Evolutionary conservation across 2,329 filamentous ascomycete species (phyloP), one percentile per base, ranked within the genome.

Genomic region (Xylariaceae sp.): DNA sequence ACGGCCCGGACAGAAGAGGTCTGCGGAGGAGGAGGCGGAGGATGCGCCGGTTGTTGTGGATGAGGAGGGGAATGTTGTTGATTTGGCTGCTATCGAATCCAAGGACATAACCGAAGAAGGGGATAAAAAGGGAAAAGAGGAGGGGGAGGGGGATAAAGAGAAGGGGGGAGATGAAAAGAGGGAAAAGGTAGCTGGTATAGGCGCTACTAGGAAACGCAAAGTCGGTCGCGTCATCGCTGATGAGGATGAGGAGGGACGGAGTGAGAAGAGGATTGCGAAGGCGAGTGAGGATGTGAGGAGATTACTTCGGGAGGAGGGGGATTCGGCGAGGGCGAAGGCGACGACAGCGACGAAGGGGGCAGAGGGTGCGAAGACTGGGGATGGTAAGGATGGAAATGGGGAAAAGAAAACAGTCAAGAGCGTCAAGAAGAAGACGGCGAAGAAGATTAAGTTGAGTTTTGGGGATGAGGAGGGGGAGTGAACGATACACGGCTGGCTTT

Each of bases 11-110:
- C 60, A 65, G 75, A 82, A 77, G 74, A 80, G 79, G 41, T 83
- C 82, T 13, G 83, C 77, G 60, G 85, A 87, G 65, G 86, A 87
- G 47, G 85, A 91, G 61, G 88, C 88, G 10, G 89, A 93, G 66
- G 89, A 93, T 71, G 87, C 80, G 53, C 90, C 90, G 0, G 80
- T 90, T 0, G 85, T 90, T 55, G 84, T 94, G 3, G 83, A 93
- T 65, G 89, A 91, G 70, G 79, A 82, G 3, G 88, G 85, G 53
- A 88, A 90, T 57, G 80, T 87, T 35, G 81, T 87, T 35, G 51
- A 73, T 75, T 65, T 84, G 67, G 58, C 10, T 61, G 67, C 47
- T 68, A 64, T 67, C 51, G 71, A 71, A 57, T 56, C 65, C 59
- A 61, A 64, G 51, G 65, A 70, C 55, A 62, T 62, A 35, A 17